phyloP scores from a whole-genome alignment of 2,329 filamentous ascomycete genomes.

The Trichophaea hybrida region DNA sequence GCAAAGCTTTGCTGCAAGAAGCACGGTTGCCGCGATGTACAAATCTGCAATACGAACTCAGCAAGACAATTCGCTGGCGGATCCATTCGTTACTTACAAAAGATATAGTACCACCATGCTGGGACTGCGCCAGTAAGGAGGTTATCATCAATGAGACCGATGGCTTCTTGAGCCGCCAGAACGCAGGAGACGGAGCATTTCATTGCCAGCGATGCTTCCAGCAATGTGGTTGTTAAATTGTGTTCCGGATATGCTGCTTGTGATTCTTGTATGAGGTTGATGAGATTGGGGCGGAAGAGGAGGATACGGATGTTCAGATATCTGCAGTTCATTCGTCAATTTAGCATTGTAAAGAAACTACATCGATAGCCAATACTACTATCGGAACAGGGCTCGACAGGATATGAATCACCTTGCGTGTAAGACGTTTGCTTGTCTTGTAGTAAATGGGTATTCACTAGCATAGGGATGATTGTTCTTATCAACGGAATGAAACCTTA shows the following conservation, averaged over 20 bases:
- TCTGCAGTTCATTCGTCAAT: not conserved
- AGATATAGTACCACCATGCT: constrained; percentile 34
- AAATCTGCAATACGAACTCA: constrained; percentile 20
- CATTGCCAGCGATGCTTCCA: not conserved
- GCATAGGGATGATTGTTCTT: not conserved
- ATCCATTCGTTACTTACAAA: constrained; percentile 19
- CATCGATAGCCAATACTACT: not conserved
- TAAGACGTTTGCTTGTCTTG: constrained; percentile 2
- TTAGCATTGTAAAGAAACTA: not conserved
- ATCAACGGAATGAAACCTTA: not conserved
- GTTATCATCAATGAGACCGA: not conserved
- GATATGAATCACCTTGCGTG: not conserved
- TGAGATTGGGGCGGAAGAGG: constrained; percentile 4
- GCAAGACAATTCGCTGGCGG: too few relatives aligned
- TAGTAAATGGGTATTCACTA: not conserved
- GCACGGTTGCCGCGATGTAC: constrained; percentile 31
- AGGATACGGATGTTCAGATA: constrained; percentile 6
- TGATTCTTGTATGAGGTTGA: constrained; percentile 4
- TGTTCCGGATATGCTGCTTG: not conserved
- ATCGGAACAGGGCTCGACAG: not conserved
- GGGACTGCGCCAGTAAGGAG: constrained; percentile 24
- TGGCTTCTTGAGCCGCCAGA: not conserved
- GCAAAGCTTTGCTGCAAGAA: constrained; percentile 31
- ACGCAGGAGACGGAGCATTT: constrained; percentile 4
- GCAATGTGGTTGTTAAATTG: not conserved